Conservation (phyloP, 371 early-diverging fungal genomes). For the Zopfochytrium polystomum region DNA sequence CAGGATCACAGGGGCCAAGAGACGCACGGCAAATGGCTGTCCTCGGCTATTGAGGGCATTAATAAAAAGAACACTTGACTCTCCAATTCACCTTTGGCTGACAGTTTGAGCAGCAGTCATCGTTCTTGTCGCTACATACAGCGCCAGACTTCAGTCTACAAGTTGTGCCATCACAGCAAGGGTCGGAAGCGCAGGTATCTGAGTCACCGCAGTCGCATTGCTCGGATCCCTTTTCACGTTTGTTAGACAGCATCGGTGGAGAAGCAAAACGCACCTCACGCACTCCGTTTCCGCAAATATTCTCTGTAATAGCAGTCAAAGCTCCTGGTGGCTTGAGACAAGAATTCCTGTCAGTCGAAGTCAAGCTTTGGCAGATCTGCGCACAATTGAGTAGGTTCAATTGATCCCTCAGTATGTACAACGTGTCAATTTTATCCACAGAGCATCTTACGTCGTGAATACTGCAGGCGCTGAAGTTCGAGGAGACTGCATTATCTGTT, state of each 20-base stretch:
- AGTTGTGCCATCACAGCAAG: conserved; percentile 77
- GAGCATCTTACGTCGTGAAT: no score
- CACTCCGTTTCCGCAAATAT: conserved; percentile 93
- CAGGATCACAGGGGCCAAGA: conserved; percentile 75
- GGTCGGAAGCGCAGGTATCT: conserved; percentile 66
- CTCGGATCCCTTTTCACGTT: conserved; percentile 50
- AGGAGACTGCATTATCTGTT: conserved; percentile 64
- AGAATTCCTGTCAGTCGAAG: not conserved
- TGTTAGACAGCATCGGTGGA: not conserved
- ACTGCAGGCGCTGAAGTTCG: conserved; percentile 79
- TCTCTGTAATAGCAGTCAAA: conserved; percentile 43
- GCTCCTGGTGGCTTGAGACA: conserved; percentile 46
- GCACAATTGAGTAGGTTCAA: no score
- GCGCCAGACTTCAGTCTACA: conserved; percentile 79
- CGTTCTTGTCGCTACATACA: conserved; percentile 76
- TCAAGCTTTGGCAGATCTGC: conserved; percentile 19
- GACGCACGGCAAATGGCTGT: conserved; percentile 71
- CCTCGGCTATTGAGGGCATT: conserved; percentile 30
- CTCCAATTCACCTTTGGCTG: conserved; percentile 43
- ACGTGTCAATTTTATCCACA: no score
- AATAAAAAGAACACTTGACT: not conserved
- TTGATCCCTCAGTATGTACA: no score
- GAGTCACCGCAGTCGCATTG: conserved; percentile 89
- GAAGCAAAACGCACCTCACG: conserved; percentile 59
- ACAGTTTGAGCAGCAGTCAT: conserved; percentile 80